Evolutionary conservation across 345 rosid genomes (phyloP), one percentile per base, ranked within the genome.

Genomic region (Salix koriyanagi): DNA sequence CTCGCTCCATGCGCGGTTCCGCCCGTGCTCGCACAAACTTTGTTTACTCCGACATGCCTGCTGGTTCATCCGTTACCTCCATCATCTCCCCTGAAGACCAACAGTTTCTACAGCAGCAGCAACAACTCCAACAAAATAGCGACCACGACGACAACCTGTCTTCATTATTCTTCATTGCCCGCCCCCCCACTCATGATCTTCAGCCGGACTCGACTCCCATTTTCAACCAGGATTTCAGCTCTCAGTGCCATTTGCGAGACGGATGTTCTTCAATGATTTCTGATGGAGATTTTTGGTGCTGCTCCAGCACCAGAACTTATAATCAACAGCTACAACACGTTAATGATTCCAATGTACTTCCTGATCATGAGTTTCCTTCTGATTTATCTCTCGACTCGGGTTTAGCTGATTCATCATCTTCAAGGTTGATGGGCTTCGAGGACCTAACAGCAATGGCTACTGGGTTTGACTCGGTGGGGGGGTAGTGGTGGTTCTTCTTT

Each of bases 1-100:
- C 97, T 41, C 82, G 93, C 73, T 86, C 93, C 77, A 89, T 92
- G 91, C 92, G 97, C 1, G 97, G 95, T 32, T 75, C 89, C 86
- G 84, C 76, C 89, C 86, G 84, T 0, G 91, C 95, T 26, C 89
- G 97, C 58, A 92, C 97, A 82, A 92, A 92, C 84, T 92, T 92
- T 68, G 85, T 92, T 64, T 92, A 92, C 87, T 91, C 95, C 0
- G 95, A 92, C 77, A 84, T 88, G 92, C 93, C 95, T 25, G 84
- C 91, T 3, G 92, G 89, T 62, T 88, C 95, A 28, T 88, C 93
- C 6, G 92, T 92, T 65, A 92, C 95, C 62, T 87, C 92, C 85
- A 89, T 92, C 65, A 26, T 88, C 67, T 90, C 97, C 76, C 97
- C 97, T 0, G 88, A 88, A 1, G 90, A 89, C 3, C 88, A 83